These are phyloP conservation scores for Fraxinus excelsior DNA, from an alignment of 257 asterid species.

Conservation along the genomic window DNA sequence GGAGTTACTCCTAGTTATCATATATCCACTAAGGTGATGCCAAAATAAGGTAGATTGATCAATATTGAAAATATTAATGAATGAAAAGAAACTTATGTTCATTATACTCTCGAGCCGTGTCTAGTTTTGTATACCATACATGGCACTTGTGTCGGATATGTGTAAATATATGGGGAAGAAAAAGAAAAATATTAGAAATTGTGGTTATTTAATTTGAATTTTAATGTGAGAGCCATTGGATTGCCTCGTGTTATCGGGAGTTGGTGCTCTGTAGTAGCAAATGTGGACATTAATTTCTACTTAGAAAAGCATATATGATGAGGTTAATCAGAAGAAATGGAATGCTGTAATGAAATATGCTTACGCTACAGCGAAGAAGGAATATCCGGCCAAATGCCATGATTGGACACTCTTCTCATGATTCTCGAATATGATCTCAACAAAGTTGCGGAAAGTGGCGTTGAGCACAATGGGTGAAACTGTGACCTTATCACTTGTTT, in stretches of 20 bases:
- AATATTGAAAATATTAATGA: too few species aligned
- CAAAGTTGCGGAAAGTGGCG: conserved; percentile 43
- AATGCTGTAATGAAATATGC: conserved; percentile 12
- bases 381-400: conserved; percentile 61
- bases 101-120: background rate
- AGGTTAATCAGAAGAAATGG: background rate
- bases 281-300: background rate
- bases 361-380: conserved; percentile 73
- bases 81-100: background rate
- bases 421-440: conserved; percentile 57
- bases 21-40: too few species aligned
- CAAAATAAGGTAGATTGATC: background rate
- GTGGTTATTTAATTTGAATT: too few species aligned
- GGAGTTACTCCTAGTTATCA: too few species aligned
- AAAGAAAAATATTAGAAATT: too few species aligned
- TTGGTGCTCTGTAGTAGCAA: background rate
- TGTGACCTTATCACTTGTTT: conserved; percentile 21
- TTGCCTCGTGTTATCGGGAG: background rate
- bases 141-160: too few species aligned
- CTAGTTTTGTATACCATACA: background rate
- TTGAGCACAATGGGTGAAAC: conserved; percentile 46
- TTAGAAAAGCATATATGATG: background rate
- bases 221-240: background rate
- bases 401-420: conserved; percentile 58
- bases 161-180: too few species aligned